phyloP scores from a whole-genome alignment of 352 stramenopile species.

The Globisporangium solare region DNA sequence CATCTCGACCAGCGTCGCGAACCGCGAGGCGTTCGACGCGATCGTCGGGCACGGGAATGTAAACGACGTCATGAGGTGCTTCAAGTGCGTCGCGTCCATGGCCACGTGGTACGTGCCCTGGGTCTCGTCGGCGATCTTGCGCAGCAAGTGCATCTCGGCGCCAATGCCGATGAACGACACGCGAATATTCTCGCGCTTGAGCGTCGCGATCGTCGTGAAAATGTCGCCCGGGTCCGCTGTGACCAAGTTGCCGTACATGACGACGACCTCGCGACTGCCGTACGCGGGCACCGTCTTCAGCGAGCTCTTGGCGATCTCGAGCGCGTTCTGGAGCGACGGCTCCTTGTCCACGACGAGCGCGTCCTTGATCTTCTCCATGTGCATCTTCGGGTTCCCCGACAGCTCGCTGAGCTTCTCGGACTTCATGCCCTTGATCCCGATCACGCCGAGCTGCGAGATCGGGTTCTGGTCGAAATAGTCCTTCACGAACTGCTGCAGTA shows the following conservation, averaged over 20 bases:
- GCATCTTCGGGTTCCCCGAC: conserved; percentile 83
- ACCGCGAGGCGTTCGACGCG: conserved; percentile 55
- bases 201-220: conserved; percentile 87
- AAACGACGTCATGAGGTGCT: conserved; percentile 90
- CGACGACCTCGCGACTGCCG: conserved; percentile 88
- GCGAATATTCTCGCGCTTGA: conserved; percentile 89
- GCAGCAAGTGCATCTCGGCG: conserved; percentile 91
- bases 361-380: conserved; percentile 77
- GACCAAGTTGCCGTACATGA: conserved; percentile 93
- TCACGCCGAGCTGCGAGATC: conserved; percentile 89
- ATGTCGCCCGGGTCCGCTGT: conserved; percentile 97
- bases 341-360: conserved; percentile 75
- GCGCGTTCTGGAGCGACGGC: conserved; percentile 88
- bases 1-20: conserved; percentile 83
- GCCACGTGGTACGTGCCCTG: conserved; percentile 93
- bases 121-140: conserved; percentile 88
- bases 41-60: conserved; percentile 92
- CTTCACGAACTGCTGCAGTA: conserved; percentile 82
- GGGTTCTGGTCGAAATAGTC: conserved; percentile 95
- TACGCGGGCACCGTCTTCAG: conserved; percentile 90
- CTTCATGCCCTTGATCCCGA: conserved; percentile 87
- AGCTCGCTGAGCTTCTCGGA: conserved; percentile 90
- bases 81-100: conserved; percentile 90
- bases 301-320: conserved; percentile 86
- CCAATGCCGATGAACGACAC: conserved; percentile 93